Base-by-base conservation (phyloP, 306 rosid genomes). In the Datisca glomerata region DNA sequence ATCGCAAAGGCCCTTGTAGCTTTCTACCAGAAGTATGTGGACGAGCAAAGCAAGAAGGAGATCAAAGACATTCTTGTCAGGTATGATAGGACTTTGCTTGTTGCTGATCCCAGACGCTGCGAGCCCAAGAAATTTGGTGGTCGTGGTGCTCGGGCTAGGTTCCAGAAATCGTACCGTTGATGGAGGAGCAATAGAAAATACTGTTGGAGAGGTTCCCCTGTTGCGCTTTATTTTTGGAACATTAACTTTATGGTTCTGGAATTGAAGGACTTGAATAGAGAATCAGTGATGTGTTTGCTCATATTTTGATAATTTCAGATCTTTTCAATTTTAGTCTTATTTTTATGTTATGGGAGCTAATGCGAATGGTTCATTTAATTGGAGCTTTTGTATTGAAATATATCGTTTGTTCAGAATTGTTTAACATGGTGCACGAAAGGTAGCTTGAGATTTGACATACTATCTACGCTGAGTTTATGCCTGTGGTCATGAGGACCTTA, bases 71-170 rank as follows among this genome's bases (percentile, higher is more conserved):
- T 78, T 6, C 72, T 78, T 0, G 63, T 69, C 0, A 56, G 78
- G 49, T 73, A 78, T 4, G 86, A 78, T 21, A 25, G 81, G 7
- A 78, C 86, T 2, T 24, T 78, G 49, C 78, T 78, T 1, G 81
- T 78, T 0, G 86, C 78, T 15, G 78, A 78, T 45, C 86, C 81
- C 0, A 63, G 86, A 46, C 73, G 78, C 38, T 78, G 86, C 18
- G 81, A 73, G 73, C 86, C 86, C 7, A 78, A 78, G 78, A 78
- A 78, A 60, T 78, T 78, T 18, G 86, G 81, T 22, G 81, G 86
- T 43, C 86, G 78, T 19, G 81, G 81, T 24, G 86, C 81, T 18
- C 72, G 75, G 4, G 72, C 81, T 6, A 69, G 75, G 72, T 78
- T 78, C 65, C 78, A 78, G 70, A 78, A 78, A 21, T 78, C 86